phyloP scores from a whole-genome alignment of 768 basidiomycete species.

The Pisolithus sp. region DNA sequence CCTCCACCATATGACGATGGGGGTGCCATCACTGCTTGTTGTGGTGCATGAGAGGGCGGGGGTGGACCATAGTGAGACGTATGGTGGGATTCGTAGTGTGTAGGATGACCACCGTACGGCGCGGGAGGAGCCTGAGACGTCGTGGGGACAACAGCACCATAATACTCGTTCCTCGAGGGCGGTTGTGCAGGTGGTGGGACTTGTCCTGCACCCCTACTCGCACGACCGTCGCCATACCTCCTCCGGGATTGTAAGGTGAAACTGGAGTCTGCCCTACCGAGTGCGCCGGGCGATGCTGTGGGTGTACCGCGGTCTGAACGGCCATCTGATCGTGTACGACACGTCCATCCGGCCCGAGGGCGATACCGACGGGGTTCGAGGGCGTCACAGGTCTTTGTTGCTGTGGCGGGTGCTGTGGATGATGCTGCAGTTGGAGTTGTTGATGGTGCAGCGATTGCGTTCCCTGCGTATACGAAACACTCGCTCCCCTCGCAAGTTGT shows the following conservation, averaged over 20 bases:
- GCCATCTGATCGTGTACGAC: conserved; percentile 81
- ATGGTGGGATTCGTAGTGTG: not conserved
- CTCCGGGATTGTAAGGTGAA: not conserved
- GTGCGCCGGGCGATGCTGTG: conserved; percentile 9
- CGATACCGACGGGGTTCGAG: conserved; percentile 77
- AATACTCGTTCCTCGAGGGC: not conserved
- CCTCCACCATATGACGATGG: not conserved
- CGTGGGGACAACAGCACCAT: not conserved
- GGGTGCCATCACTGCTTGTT: not conserved
- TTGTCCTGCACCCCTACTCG: not conserved
- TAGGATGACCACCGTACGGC: not conserved
- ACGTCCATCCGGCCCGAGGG: conserved; percentile 70
- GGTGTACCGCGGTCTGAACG: conserved; percentile 28
- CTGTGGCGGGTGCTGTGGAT: conserved; percentile 2
- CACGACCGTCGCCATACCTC: not conserved
- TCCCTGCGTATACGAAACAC: not conserved
- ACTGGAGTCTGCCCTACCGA: not conserved
- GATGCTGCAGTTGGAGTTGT: conserved; percentile 5
- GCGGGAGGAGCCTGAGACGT: not conserved
- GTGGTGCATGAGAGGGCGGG: not conserved
- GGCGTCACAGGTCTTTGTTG: conserved; percentile 52
- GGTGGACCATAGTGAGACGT: not conserved
- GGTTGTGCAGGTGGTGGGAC: not conserved
- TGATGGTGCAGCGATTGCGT: not conserved
- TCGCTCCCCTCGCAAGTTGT: not conserved